Base-by-base conservation (phyloP, 495 filamentous ascomycete species). In the Endocarpon pusillum region DNA sequence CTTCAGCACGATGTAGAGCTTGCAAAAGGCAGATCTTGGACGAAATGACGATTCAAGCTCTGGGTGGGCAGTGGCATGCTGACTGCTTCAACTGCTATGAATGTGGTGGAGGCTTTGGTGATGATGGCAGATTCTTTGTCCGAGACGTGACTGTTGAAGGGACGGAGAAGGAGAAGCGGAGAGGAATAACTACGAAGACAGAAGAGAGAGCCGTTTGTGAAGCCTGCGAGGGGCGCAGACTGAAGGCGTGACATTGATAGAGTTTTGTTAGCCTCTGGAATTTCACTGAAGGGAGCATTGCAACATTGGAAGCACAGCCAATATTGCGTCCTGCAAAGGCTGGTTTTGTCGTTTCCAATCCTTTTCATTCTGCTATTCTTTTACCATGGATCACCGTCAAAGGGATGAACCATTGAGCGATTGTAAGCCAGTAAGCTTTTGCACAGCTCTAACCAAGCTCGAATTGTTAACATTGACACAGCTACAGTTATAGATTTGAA, bases 11-110 rank as follows among this genome's bases (percentile, higher is more conserved):
- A 54, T 99, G 89, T 52, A 64, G 67, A 33, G 84, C 78, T 46
- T 99, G 89, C 53, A 70, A 69, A 46, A 74, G 67, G 44, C 81
- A 83, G 18, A 82, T 96, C 12, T 69, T 86, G 29, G 85, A 92
- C 32, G 73, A 93, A 29, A 70, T 79, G 50, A 85, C 91, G 23
- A 71, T 94, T 22, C 71, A 71, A 41, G 89, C 89, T 0, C 63
- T 96, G 36, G 91, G 82, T 12, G 75, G 70, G 10, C 87, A 96
- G 58, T 99, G 89, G 89, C 91, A 96, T 53, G 75, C 78, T 17
- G 62, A 70, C 33, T 99, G 89, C 54, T 99, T 99, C 54, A 67
- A 71, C 39, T 99, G 89, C 48, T 57, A 77, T 56, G 69, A 77
- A 44, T 79, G 74, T 41, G 62, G 62, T 6, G 62, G 59, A 19